These are phyloP conservation scores for Brettanomyces bruxellensis DNA, from an alignment of 805 yeast genomes.

Conservation along the genomic window DNA sequence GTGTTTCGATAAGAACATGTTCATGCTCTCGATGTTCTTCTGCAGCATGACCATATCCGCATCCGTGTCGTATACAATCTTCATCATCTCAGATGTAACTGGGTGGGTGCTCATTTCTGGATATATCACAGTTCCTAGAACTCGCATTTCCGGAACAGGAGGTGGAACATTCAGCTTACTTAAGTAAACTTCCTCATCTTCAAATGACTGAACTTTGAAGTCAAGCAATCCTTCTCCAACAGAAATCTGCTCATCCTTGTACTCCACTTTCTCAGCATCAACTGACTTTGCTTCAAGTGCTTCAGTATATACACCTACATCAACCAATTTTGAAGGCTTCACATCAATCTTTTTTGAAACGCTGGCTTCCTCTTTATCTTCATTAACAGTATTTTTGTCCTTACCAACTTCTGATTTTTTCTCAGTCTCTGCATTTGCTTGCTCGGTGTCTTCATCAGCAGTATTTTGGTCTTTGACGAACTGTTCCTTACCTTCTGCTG, in stretches of 20 bases:
- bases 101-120: constrained; percentile 12
- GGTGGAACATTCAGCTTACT: constrained; percentile 16
- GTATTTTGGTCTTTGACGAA: not conserved
- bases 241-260: constrained; percentile 1
- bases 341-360: not conserved
- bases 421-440: too few species aligned
- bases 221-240: constrained; percentile 1
- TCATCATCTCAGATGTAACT: constrained; percentile 18
- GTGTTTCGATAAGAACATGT: constrained; percentile 19
- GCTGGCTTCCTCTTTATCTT: not conserved
- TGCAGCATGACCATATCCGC: constrained; percentile 20
- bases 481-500: not conserved
- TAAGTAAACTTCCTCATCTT: constrained; percentile 18
- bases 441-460: too few species aligned
- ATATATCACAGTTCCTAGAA: constrained; percentile 14
- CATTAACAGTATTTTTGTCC: too few species aligned
- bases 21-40: constrained; percentile 12
- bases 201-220: constrained; percentile 9
- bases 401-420: not conserved
- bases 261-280: not conserved
- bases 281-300: not conserved
- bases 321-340: not conserved
- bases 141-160: constrained; percentile 15
- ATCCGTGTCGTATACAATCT: constrained; percentile 21
- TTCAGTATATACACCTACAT: constrained; percentile 1